Percentiles rank a stretch among this genome's conserved stretches.
phyloP scores from a whole-genome alignment of 352 stramenopile genomes.

The Aphanomyces invadans region DNA sequence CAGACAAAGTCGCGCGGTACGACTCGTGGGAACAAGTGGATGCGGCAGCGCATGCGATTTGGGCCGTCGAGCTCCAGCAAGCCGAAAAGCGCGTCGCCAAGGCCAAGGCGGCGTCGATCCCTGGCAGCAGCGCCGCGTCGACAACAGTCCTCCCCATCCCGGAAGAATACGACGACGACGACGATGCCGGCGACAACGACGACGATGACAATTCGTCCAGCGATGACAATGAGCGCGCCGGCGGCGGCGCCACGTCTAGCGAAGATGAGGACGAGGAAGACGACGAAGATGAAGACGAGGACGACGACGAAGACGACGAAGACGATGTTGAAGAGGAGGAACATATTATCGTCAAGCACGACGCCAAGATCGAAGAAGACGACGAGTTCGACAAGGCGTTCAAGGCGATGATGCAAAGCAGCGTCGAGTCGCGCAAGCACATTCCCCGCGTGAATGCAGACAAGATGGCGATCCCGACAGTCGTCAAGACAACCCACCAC shows the following conservation, averaged over 20 bases:
- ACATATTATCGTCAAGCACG: constrained; percentile 77
- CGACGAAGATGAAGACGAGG: constrained; percentile 48
- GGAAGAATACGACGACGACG: constrained; percentile 37
- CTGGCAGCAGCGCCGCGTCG: too few relatives aligned
- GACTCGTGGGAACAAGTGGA: constrained; percentile 77
- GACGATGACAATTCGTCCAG: constrained; percentile 22
- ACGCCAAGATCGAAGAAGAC: constrained; percentile 74
- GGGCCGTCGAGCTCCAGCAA: constrained; percentile 55
- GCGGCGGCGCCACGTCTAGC: constrained; percentile 28
- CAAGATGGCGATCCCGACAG: constrained; percentile 83
- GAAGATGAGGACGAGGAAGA: constrained; percentile 69
- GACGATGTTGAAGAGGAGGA: constrained; percentile 78
- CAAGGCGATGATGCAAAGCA: constrained; percentile 76
- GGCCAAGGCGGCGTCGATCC: too few relatives aligned
- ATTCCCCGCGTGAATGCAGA: constrained; percentile 65
- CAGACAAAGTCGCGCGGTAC: constrained; percentile 61
- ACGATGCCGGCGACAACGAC: constrained; percentile 34
- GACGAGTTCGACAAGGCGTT: constrained; percentile 85
- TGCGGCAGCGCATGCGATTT: constrained; percentile 41
- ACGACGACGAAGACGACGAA: constrained; percentile 46
- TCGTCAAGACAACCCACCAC: constrained; percentile 48
- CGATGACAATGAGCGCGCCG: constrained; percentile 25
- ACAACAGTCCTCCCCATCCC: constrained; percentile 28
- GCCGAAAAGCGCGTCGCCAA: constrained; percentile 56
- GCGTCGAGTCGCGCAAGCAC: constrained; percentile 52